Conservation (phyloP, 1,139 yeast species). For the Blastobotrys indianensis region DNA sequence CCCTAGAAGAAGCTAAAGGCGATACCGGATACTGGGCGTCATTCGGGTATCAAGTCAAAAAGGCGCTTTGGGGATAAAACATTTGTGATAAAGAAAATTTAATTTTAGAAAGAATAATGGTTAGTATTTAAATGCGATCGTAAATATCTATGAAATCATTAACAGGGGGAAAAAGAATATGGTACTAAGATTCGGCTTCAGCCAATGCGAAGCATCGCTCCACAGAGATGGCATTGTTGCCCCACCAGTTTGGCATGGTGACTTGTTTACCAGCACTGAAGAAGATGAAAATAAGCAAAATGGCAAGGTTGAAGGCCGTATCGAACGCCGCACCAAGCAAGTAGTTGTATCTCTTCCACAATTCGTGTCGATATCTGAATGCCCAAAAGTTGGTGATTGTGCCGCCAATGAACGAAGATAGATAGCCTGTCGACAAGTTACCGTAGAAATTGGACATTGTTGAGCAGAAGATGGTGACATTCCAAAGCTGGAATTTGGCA, state of each 20-base stretch:
- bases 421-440: conserved; percentile 12
- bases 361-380: conserved; percentile 11
- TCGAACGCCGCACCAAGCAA: conserved; percentile 12
- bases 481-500: conserved; percentile 11
- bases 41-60: conserved; percentile 34
- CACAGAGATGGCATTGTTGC: conserved; percentile 11
- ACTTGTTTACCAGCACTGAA: conserved; percentile 14
- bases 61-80: conserved; percentile 34
- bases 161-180: too few species aligned
- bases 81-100: background rate
- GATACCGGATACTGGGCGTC: conserved; percentile 32
- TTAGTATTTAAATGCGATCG: too few species aligned
- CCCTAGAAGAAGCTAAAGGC: conserved; percentile 33
- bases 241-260: conserved; percentile 15
- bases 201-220: conserved; percentile 13
- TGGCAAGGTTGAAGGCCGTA: conserved; percentile 12
- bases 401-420: conserved; percentile 12
- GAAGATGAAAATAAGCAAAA: conserved; percentile 12
- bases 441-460: conserved; percentile 14
- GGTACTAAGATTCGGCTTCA: conserved; percentile 1
- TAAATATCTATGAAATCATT: too few species aligned
- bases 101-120: too few species aligned
- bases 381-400: conserved; percentile 13
- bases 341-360: conserved; percentile 13
- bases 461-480: conserved; percentile 12